Evolutionary conservation across 345 rosid genomes (phyloP).

Genomic region (Brassica juncea): DNA sequence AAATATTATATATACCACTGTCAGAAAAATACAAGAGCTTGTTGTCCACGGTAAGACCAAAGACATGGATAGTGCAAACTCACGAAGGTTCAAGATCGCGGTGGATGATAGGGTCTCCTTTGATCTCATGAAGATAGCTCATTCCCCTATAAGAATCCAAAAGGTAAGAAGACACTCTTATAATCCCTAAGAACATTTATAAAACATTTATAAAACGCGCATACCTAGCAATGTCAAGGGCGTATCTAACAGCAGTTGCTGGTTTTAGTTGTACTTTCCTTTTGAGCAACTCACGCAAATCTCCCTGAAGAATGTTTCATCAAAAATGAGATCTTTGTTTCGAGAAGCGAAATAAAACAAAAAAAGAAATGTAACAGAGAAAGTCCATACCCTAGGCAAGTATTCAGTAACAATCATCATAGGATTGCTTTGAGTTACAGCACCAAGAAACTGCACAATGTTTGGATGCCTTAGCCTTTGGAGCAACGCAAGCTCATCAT

Average conservation of each 20-base stretch:
- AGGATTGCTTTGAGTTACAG: slow-evolving; percentile 93
- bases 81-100: slow-evolving; percentile 99
- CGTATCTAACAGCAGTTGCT: slow-evolving; percentile 62
- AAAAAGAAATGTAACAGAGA: background rate
- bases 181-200: background rate
- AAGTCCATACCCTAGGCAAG: slow-evolving; percentile 65
- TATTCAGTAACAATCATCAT: slow-evolving; percentile 99
- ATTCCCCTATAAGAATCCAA: slow-evolving; percentile 68
- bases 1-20: slow-evolving; percentile 29
- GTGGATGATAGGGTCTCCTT: slow-evolving; percentile 86
- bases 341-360: background rate
- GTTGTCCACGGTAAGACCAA: background rate
- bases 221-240: slow-evolving; percentile 97
- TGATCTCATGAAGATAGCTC: slow-evolving; percentile 90
- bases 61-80: slow-evolving; percentile 42
- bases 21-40: slow-evolving; percentile 27
- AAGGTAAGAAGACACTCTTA: background rate
- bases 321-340: slow-evolving; percentile 14
- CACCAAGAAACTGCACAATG: slow-evolving; percentile 95
- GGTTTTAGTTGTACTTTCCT: slow-evolving; percentile 64
- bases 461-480: slow-evolving; percentile 96
- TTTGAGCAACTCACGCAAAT: slow-evolving; percentile 61
- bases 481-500: slow-evolving; percentile 91
- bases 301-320: slow-evolving; percentile 59
- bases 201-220: background rate